Evolutionary conservation across 345 rosid genomes (phyloP).

Genomic region (Pugionium dolabratum): DNA sequence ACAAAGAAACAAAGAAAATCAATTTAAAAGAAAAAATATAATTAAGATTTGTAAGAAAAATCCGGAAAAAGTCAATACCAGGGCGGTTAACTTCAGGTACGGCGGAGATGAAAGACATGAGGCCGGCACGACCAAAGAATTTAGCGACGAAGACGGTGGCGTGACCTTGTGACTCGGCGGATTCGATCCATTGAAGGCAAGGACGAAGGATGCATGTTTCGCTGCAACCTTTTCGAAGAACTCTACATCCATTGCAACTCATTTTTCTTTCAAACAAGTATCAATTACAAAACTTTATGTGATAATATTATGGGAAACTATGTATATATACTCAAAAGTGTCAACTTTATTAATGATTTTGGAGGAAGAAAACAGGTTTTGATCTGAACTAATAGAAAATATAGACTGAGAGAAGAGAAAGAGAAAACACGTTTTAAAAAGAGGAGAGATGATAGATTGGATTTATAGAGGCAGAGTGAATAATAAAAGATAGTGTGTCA

Average conservation of each 20-base stretch:
- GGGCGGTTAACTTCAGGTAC: conserved; percentile 55
- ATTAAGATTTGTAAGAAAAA: too few species aligned
- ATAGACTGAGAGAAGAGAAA: not conserved
- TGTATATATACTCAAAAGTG: not conserved
- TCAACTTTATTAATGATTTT: not conserved
- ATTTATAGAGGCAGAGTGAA: conserved; percentile 38
- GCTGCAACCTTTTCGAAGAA: conserved; percentile 78
- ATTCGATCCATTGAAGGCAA: conserved; percentile 88
- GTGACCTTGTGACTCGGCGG: conserved; percentile 87
- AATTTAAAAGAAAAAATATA: too few species aligned
- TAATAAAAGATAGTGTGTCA: conserved; percentile 40
- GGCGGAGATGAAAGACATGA: conserved; percentile 68
- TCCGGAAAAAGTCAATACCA: conserved; percentile 40
- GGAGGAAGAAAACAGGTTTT: conserved; percentile 11
- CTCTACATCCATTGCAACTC: conserved; percentile 59
- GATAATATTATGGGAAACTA: conserved; percentile 3
- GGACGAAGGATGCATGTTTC: conserved; percentile 90
- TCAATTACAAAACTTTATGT: not conserved
- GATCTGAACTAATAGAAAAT: conserved; percentile 10
- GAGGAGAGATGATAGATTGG: conserved; percentile 25
- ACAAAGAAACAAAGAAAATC: not conserved
- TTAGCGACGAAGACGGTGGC: conserved; percentile 41
- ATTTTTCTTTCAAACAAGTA: not conserved
- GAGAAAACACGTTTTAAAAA: conserved; percentile 18
- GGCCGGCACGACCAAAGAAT: conserved; percentile 98